Conservation (phyloP, 208 protist species). For the Crithidia brevicula region DNA sequence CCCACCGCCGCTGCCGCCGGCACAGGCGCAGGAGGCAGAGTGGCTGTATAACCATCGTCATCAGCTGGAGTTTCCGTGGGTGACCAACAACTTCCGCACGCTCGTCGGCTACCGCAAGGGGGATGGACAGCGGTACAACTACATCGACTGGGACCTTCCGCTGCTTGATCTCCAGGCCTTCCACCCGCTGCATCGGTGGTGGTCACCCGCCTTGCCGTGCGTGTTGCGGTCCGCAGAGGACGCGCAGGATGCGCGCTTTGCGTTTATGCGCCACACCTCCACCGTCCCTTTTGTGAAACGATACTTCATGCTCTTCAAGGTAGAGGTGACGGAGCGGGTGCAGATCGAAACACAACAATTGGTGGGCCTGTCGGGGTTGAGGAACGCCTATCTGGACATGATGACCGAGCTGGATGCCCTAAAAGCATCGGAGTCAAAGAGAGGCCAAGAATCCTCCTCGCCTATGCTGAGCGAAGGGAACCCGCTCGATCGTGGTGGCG, state of each 20-base stretch:
- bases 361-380: not conserved
- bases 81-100: conserved; percentile 25
- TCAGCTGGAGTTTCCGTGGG: conserved; percentile 28
- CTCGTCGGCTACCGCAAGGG: conserved; percentile 14
- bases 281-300: conserved; percentile 25
- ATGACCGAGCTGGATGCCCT: not conserved
- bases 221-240: not conserved
- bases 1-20: not conserved
- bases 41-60: conserved; percentile 16
- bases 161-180: conserved; percentile 30
- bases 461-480: not conserved
- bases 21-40: not conserved
- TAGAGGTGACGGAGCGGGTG: not conserved
- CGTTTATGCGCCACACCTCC: conserved; percentile 22
- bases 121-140: not conserved
- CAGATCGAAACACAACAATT: conserved; percentile 2
- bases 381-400: not conserved
- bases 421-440: no score
- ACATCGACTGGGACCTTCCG: conserved; percentile 16
- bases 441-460: no score
- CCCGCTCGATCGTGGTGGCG: not conserved
- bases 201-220: conserved; percentile 13
- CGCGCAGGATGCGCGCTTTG: not conserved
- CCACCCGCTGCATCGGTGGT: conserved; percentile 32
- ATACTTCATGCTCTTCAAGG: conserved; percentile 29